These are phyloP conservation scores for Scytalidium lignicola DNA, from an alignment of 2,329 filamentous ascomycete species.

Conservation along the genomic window DNA sequence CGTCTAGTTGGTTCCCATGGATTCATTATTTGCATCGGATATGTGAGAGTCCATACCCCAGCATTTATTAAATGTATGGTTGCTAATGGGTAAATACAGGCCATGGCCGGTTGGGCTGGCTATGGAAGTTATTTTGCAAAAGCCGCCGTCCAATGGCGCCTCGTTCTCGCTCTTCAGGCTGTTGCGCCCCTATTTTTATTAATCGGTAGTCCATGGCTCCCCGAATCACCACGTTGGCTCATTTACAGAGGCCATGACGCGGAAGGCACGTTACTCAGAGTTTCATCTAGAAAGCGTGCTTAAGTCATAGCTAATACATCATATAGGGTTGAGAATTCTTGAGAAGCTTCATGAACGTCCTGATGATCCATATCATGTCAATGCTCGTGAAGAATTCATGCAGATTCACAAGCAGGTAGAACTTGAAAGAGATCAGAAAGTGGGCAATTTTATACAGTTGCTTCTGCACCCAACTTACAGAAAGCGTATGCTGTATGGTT, in stretches of 20 bases:
- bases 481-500: conserved; percentile 8
- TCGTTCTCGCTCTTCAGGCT: conserved; percentile 17
- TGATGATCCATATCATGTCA: conserved; percentile 18
- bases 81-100: not conserved
- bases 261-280: not conserved
- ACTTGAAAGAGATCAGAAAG: conserved; percentile 15
- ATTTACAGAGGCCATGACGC: conserved; percentile 19
- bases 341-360: conserved; percentile 17
- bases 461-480: conserved; percentile 2
- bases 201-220: conserved; percentile 18
- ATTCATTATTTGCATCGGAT: conserved; percentile 21
- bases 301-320: conserved; percentile 7
- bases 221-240: conserved; percentile 29
- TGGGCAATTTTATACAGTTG: not conserved
- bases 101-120: conserved; percentile 20
- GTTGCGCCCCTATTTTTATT: conserved; percentile 20
- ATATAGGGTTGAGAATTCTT: conserved; percentile 17
- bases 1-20: conserved; percentile 30
- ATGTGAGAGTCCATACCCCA: conserved; percentile 4
- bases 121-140: conserved; percentile 24
- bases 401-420: conserved; percentile 26
- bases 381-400: conserved; percentile 23
- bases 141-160: conserved; percentile 19
- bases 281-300: conserved; percentile 3
- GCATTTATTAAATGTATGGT: not conserved